A percentile compares a stretch with the other conserved stretches of the same genome.
phyloP scores from a whole-genome alignment of 352 stramenopile species.

The Globisporangium nagaii region DNA sequence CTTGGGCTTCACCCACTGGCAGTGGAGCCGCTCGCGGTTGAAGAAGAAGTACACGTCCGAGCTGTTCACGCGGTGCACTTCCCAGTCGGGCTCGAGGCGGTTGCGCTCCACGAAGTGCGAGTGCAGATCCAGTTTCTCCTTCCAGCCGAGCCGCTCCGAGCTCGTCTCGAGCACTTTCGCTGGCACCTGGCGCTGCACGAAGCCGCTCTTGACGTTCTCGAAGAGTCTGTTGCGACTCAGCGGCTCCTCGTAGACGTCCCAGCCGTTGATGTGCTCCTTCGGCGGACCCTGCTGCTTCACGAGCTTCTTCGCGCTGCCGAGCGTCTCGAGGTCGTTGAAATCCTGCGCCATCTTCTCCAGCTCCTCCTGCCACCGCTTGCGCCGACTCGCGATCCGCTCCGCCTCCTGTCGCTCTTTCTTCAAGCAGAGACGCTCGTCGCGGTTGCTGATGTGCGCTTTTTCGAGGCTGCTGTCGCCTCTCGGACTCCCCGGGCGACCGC shows the following conservation, averaged over 20 bases:
- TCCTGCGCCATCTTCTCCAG: conserved; percentile 31
- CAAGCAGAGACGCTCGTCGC: conserved; percentile 20
- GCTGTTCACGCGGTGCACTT: conserved; percentile 50
- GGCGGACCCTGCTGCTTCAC: conserved; percentile 17
- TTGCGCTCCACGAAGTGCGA: conserved; percentile 55
- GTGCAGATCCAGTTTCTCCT: conserved; percentile 46
- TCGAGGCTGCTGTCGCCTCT: conserved; percentile 33
- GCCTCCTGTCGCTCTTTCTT: conserved; percentile 27
- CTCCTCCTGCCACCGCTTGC: conserved; percentile 34
- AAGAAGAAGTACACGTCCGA: conserved; percentile 75
- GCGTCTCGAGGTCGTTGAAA: conserved; percentile 54
- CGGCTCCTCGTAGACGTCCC: conserved; percentile 50
- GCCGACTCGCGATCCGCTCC: conserved; percentile 23
- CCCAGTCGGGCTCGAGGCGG: conserved; percentile 39
- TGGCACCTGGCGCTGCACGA: conserved; percentile 61
- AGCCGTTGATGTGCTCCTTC: conserved; percentile 19
- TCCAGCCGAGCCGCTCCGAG: conserved; percentile 42
- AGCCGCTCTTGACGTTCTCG: conserved; percentile 49
- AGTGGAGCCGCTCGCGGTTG: conserved; percentile 40
- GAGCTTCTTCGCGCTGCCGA: conserved; percentile 27
- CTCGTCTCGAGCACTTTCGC: conserved; percentile 26
- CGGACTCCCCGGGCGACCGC: conserved; percentile 55
- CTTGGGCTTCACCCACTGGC: conserved; percentile 50
- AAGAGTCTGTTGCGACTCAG: conserved; percentile 58
- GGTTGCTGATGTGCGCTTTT: conserved; percentile 17